Base-by-base conservation (phyloP, 805 yeast species). In the Phaffomyces thermotolerans region DNA sequence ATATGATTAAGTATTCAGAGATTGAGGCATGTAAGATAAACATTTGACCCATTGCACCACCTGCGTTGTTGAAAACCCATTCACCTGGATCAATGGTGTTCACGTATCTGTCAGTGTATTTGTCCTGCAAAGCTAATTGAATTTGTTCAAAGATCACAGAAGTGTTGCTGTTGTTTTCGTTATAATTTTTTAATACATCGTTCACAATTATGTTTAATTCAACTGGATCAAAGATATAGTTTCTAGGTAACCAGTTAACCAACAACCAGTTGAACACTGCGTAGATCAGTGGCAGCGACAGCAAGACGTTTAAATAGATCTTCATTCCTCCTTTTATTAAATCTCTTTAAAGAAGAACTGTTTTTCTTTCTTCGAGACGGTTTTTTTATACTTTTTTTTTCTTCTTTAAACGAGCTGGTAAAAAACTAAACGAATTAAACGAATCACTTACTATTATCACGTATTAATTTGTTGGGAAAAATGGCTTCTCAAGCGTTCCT, bases 21-120 rank as follows among this genome's bases (percentile, higher is more conserved):
- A 93, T 72, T 8, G 98, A 93, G 10, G 98, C 97, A 64, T 93
- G 99, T 52, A 91, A 71, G 48, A 93, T 87, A 55, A 87, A 76
- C 98, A 93, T 91, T 43, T 89, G 79, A 22, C 95, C 93, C 99
- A 93, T 93, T 41, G 99, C 98, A 53, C 96, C 96, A 43, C 99
- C 99, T 4, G 99, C 99, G 57, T 87, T 88, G 75, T 93, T 93
- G 76, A 81, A 91, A 41, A 93, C 84, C 98, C 98, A 93, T 52
- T 90, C 91, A 42, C 84, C 84, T 40, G 72, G 69, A 60, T 81
- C 77, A 52, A 83, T 72, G 51, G 79, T 79, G 65, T 86, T 86
- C 65, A 91, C 76, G 52, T 74, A 60, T 8, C 78, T 79, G 8
- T 76, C 79, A 12, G 95, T 95, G 62, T 93, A 93, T 37, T 70